Base-by-base conservation (phyloP, 495 filamentous ascomycete genomes). In the Trichoderma parareesei region DNA sequence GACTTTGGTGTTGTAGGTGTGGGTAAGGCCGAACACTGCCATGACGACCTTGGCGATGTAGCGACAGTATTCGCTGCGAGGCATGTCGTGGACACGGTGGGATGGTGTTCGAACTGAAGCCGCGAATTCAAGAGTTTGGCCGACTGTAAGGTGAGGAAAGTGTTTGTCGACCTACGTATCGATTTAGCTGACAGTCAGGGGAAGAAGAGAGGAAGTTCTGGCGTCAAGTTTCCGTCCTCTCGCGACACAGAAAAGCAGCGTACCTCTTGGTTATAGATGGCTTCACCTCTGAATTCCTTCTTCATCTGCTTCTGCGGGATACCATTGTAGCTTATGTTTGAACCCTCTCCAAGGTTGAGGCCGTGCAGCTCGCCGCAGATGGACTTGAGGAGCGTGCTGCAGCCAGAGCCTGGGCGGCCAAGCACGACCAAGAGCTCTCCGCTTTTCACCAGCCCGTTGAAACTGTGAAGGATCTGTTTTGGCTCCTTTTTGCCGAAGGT, bases 361-460 rank as follows among this genome's bases (percentile, higher is more conserved):
- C 82, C 82, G 43, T 84, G 81, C 63, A 84, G 82, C 68, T 91
- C 86, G 46, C 89, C 89, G 6, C 86, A 81, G 14, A 92, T 76
- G 9, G 87, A 85, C 76, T 90, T 90, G 55, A 92, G 71, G 65
- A 93, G 85, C 4, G 90, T 92, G 3, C 66, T 72, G 65, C 71
- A 76, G 18, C 77, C 71, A 2, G 67, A 69, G 65, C 87, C 91
- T 6, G 91, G 91, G 16, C 86, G 82, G 16, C 90, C 90, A 14
- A 96, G 79, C 0, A 93, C 91, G 7, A 92, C 81, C 41, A 93
- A 75, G 84, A 94, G 87, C 74, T 96, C 90, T 18, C 91, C 90
- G 41, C 81, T 85, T 67, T 83, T 83, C 3, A 93, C 79, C 7
- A 92, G 70, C 2, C 90, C 91, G 62, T 90, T 87, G 69, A 93